Evolutionary conservation across 805 yeast species (phyloP).

Genomic region (Debaryomyces maramus): DNA sequence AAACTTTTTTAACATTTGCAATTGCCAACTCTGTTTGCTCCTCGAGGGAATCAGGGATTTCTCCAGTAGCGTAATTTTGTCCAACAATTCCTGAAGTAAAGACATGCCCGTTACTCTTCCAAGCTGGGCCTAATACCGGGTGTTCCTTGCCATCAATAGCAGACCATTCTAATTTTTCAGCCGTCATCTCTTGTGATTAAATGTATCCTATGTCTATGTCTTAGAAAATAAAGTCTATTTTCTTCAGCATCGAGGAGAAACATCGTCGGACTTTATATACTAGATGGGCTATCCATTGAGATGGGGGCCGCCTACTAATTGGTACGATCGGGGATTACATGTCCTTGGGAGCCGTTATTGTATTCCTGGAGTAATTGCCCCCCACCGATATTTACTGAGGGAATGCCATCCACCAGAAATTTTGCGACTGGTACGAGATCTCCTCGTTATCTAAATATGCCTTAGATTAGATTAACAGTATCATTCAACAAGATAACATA

Average conservation of each 20-base stretch:
- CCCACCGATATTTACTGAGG: background rate
- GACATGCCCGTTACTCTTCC: slow-evolving; percentile 28
- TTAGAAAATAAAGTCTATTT: too few relatives aligned
- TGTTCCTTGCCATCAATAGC: slow-evolving; percentile 31
- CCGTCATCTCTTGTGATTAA: slow-evolving; percentile 17
- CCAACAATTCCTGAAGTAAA: slow-evolving; percentile 54
- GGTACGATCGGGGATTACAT: too few relatives aligned
- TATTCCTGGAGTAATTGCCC: background rate
- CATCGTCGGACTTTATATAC: too few relatives aligned
- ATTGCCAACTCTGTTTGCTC: slow-evolving; percentile 50
- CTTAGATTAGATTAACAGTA: background rate
- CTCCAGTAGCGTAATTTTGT: slow-evolving; percentile 37
- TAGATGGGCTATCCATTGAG: too few relatives aligned
- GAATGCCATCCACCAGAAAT: background rate
- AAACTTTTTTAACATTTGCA: slow-evolving; percentile 39
- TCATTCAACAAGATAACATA: background rate
- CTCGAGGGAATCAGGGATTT: slow-evolving; percentile 41
- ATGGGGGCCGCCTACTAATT: too few relatives aligned
- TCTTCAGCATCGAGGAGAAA: too few relatives aligned
- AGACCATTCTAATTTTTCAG: slow-evolving; percentile 24
- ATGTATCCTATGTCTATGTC: too few relatives aligned
- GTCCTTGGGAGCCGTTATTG: too few relatives aligned
- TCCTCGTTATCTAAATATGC: slow-evolving; percentile 1
- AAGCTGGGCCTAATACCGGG: slow-evolving; percentile 31
- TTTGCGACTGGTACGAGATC: background rate